These are phyloP conservation scores for Suhomyces faveliae DNA, from an alignment of 805 yeast genomes.

Conservation along the genomic window DNA sequence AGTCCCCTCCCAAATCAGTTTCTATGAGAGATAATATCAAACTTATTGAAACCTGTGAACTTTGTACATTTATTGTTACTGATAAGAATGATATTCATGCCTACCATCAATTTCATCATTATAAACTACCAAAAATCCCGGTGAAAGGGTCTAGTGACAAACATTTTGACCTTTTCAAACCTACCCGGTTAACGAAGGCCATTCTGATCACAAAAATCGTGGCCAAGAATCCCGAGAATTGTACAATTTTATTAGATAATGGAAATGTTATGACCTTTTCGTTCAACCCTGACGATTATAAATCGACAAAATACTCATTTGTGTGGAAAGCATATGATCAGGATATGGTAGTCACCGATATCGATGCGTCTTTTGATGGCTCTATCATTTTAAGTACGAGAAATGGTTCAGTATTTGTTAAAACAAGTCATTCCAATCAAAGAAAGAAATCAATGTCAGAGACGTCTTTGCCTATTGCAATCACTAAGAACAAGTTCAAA, in stretches of 20 bases:
- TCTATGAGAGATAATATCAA: constrained; percentile 51
- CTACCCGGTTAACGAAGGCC: constrained; percentile 47
- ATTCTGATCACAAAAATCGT: constrained; percentile 31
- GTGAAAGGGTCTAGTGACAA: constrained; percentile 35
- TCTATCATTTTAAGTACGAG: constrained; percentile 64
- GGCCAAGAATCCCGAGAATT: constrained; percentile 38
- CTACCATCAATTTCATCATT: constrained; percentile 55
- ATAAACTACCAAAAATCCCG: constrained; percentile 44
- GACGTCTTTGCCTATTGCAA: constrained; percentile 27
- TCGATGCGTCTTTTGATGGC: constrained; percentile 68
- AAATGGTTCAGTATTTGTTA: constrained; percentile 65
- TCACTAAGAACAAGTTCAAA: constrained; percentile 47
- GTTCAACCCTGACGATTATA: constrained; percentile 23
- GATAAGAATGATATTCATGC: constrained; percentile 60
- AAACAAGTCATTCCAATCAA: constrained; percentile 20
- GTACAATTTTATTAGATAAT: constrained; percentile 53
- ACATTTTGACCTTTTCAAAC: constrained; percentile 55
- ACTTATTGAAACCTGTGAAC: constrained; percentile 62
- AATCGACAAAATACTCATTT: constrained; percentile 43
- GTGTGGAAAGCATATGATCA: constrained; percentile 65
- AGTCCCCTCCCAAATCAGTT: constrained; percentile 37
- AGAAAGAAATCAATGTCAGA: constrained; percentile 35
- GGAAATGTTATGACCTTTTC: constrained; percentile 55
- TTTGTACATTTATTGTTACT: constrained; percentile 65
- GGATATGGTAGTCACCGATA: constrained; percentile 60